Evolutionary conservation across 225 moss, liverwort and hornwort species (phyloP), one percentile per base, ranked within the genome.

Genomic region (Physcomitrium patens): DNA sequence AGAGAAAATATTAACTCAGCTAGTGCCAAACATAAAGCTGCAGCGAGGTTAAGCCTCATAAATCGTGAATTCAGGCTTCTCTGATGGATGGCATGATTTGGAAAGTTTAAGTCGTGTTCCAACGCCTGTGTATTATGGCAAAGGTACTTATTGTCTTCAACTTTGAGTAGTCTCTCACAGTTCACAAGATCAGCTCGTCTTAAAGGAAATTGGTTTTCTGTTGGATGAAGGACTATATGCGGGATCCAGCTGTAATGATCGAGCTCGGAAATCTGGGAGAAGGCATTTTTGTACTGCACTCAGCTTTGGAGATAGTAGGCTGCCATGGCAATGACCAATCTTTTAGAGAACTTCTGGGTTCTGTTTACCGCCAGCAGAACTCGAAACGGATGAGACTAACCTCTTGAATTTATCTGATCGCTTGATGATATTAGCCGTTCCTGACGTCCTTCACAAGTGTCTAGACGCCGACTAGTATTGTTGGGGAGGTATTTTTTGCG

Each of bases 151-250:
- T n/a, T 68, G 18, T 68, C 52, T 7, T 10, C 10, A 61, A 69
- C 10, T 24, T 3, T 24, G 60, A 76, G 13, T 31, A 60, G 56
- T 67, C 50, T 50, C 14, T 13, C 60, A 18, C 31, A 22, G 20
- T 23, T 76, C 69, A 10, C 20, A 28, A 22, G 60, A 4, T 15
- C 13, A 56, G 48, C 49, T 44, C 49, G 46, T 31, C 56, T 49
- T 0, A 66, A 26, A 68, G 19, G 41, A 18, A 13, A 41, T 62
- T 1, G 16, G 54, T 53, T 24, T 20, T 77, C 65, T 77, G 42
- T 77, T 67, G 51, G 41, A 72, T 85, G 63, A 10, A 90, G 90
- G 90, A 90, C 47, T 87, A 87, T 42, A 71, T 85, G 74, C 78
- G 90, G 56, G 90, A 90, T 67, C 81, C 83, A 65, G 60, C 47